Percentiles rank a stretch among this genome's conserved stretches.
These are phyloP conservation scores for barrel medic (Medicago truncatula) DNA, from an alignment of 306 rosid species.

Conservation along the genomic window MtrunA17r5.0-ANR NC_053043.1:50327001-50327500, in stretches of 20 bases:
- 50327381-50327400: constrained; percentile 58
- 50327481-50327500: constrained; percentile 61
- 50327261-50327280: constrained; percentile 58
- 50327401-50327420: constrained; percentile 55
- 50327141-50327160: constrained; percentile 52
- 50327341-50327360: constrained; percentile 64
- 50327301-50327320: constrained; percentile 63
- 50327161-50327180: constrained; percentile 50
- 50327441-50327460: constrained; percentile 75
- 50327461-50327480: constrained; percentile 73
- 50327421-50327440: constrained; percentile 59
- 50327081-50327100: constrained; percentile 46
- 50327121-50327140: constrained; percentile 56
- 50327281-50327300: constrained; percentile 62
- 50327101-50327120: constrained; percentile 54
- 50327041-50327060: constrained; percentile 63
- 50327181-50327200: constrained; percentile 69
- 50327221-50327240: constrained; percentile 67
- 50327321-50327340: constrained; percentile 67
- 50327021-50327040: constrained; percentile 53
- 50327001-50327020: constrained; percentile 53
- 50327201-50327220: constrained; percentile 71
- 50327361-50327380: constrained; percentile 69
- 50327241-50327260: constrained; percentile 67
- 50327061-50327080: constrained; percentile 54